Evolutionary conservation across 1,284 basidiomycete genomes (phyloP).

Genomic region (Waitea zeae): DNA sequence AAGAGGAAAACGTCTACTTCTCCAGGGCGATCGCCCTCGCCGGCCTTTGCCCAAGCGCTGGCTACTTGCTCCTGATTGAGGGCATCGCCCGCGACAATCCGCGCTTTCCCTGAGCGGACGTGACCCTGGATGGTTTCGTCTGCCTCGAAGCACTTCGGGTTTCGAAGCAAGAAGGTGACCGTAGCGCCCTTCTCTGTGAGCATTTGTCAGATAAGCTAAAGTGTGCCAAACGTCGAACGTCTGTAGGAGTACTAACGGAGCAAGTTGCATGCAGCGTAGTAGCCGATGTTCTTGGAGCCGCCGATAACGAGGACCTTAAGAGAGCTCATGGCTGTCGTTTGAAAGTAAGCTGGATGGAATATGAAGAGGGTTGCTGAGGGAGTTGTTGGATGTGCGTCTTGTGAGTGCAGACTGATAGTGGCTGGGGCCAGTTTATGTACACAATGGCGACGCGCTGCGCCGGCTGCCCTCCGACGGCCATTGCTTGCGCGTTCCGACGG

Average conservation of each 20-base stretch:
- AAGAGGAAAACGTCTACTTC: conserved; percentile 28
- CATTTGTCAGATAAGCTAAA: neutral
- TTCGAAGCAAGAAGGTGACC: conserved; percentile 33
- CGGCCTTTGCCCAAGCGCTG: conserved; percentile 24
- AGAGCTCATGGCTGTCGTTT: too few relatives aligned
- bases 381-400: too few relatives aligned
- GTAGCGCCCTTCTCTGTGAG: conserved; percentile 23
- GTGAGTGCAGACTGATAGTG: too few relatives aligned
- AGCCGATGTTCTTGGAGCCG: conserved; percentile 48
- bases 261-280: conserved; percentile 29
- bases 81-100: conserved; percentile 33
- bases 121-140: conserved; percentile 24
- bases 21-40: conserved; percentile 10
- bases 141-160: conserved; percentile 22
- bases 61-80: conserved; percentile 24
- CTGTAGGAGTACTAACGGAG: conserved; percentile 19
- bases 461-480: too few relatives aligned
- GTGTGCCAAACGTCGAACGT: neutral
- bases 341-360: too few relatives aligned
- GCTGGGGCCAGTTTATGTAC: too few relatives aligned
- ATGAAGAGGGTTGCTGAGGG: too few relatives aligned
- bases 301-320: conserved; percentile 33
- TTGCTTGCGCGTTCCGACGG: too few relatives aligned
- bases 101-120: conserved; percentile 22
- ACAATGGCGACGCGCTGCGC: too few relatives aligned